A percentile compares a stretch with the other conserved stretches of the same genome.
These are phyloP conservation scores for Aspergillus felis DNA, from an alignment of 2,329 filamentous ascomycete species.

Conservation along the genomic window DNA sequence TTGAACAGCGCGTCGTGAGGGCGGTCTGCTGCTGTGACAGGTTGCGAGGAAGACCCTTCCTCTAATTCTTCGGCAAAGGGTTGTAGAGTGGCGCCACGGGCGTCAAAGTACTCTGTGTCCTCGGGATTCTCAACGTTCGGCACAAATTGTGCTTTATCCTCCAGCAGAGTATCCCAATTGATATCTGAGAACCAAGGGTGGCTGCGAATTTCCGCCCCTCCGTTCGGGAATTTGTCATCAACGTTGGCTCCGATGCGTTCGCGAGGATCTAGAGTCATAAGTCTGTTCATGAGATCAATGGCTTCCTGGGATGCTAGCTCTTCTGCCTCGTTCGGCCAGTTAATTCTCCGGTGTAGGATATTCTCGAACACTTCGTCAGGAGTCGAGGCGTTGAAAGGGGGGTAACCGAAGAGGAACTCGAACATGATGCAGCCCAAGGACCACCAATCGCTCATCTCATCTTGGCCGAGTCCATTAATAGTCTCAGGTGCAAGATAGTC, in stretches of 20 bases:
- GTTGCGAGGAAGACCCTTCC: constrained; percentile 75
- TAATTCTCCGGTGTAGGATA: constrained; percentile 81
- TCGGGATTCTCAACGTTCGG: constrained; percentile 90
- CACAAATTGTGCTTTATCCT: constrained; percentile 94
- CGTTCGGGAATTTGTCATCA: constrained; percentile 74
- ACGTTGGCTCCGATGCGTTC: constrained; percentile 81
- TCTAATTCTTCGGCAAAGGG: constrained; percentile 93
- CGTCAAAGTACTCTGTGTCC: constrained; percentile 96
- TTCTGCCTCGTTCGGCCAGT: constrained; percentile 84
- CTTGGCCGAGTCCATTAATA: constrained; percentile 89
- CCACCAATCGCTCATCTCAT: constrained; percentile 99
- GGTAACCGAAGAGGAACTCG: constrained; percentile 88
- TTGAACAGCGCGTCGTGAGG: constrained; percentile 92
- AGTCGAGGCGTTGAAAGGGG: constrained; percentile 85
- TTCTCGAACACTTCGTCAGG: constrained; percentile 97
- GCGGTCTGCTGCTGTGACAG: constrained; percentile 69
- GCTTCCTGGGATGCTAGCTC: constrained; percentile 79
- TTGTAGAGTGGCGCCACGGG: constrained; percentile 84
- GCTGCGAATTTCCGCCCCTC: constrained; percentile 83
- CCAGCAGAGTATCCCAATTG: constrained; percentile 85
- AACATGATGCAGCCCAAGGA: constrained; percentile 98
- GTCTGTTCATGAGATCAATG: constrained; percentile 88
- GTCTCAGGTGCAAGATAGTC: constrained; percentile 97
- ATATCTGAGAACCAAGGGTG: constrained; percentile 86
- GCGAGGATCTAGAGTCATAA: constrained; percentile 79